Evolutionary conservation across 345 rosid species (phyloP).

Genomic region (Cochlearia excelsa): DNA sequence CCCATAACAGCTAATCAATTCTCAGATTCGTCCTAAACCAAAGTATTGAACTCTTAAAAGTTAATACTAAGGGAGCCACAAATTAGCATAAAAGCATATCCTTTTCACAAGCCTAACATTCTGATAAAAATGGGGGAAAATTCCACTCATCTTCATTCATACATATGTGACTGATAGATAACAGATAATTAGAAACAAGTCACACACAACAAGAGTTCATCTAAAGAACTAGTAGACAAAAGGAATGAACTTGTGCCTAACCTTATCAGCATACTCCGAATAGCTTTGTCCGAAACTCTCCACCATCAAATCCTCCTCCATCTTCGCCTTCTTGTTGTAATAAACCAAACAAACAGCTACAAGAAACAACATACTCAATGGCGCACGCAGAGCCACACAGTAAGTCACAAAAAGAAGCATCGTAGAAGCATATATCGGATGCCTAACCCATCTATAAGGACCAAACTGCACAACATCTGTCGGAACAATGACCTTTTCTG

Average conservation of each 20-base stretch:
- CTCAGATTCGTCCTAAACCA: constrained; percentile 27
- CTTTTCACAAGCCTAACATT: constrained; percentile 34
- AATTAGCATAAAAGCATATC: constrained; percentile 31
- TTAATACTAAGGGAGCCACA: constrained; percentile 19
- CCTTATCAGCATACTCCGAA: constrained; percentile 61
- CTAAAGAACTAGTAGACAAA: constrained; percentile 52
- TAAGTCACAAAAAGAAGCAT: constrained; percentile 63
- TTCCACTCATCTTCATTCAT: constrained; percentile 26
- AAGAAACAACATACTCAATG: constrained; percentile 65
- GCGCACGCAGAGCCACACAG: constrained; percentile 68
- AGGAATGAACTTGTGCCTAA: constrained; percentile 77
- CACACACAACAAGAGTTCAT: constrained; percentile 26
- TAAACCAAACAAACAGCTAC: constrained; percentile 61
- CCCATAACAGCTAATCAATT: constrained; percentile 30
- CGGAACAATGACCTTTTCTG: constrained; percentile 79
- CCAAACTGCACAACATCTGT: constrained; percentile 81
- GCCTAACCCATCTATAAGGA: constrained; percentile 83
- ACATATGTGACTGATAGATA: constrained; percentile 37
- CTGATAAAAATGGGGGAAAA: constrained; percentile 14
- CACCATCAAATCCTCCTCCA: constrained; percentile 72
- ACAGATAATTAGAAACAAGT: constrained; percentile 21
- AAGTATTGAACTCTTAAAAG: constrained; percentile 1
- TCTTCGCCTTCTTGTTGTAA: constrained; percentile 63
- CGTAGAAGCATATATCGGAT: constrained; percentile 75
- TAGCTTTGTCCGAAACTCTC: constrained; percentile 72